These are phyloP conservation scores for Alternaria conjuncta DNA, from an alignment of 2,329 filamentous ascomycete genomes.

Conservation along the genomic window DNA sequence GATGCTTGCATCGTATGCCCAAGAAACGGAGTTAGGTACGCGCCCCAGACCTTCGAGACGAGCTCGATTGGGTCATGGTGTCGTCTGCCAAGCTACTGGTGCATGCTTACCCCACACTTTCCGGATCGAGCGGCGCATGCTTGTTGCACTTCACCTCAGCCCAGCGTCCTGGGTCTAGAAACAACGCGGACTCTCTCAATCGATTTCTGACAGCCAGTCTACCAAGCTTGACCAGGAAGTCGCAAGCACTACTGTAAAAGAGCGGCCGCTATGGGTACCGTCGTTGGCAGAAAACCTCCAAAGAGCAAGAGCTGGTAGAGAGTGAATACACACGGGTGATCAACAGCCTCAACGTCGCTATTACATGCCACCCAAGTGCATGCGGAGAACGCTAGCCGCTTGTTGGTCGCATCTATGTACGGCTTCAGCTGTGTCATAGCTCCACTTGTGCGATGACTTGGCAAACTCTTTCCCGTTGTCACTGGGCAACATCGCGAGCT, in stretches of 20 bases:
- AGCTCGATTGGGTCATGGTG: conserved; percentile 29
- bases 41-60: conserved; percentile 16
- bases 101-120: conserved; percentile 36
- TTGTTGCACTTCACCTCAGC: conserved; percentile 25
- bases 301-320: conserved; percentile 3
- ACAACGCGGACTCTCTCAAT: neutral
- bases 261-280: neutral
- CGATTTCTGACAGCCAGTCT: neutral
- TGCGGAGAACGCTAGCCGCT: conserved; percentile 22
- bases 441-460: conserved; percentile 27
- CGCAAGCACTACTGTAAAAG: neutral
- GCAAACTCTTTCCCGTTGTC: conserved; percentile 16
- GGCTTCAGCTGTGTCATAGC: conserved; percentile 25
- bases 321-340: neutral
- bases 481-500: conserved; percentile 22
- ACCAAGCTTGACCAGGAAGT: neutral
- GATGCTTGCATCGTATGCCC: conserved; percentile 30
- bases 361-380: conserved; percentile 11
- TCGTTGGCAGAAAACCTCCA: neutral
- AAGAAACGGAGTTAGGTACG: conserved; percentile 15
- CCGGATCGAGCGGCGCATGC: conserved; percentile 32
- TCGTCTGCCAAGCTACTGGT: conserved; percentile 37
- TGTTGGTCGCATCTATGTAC: conserved; percentile 18
- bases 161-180: neutral
- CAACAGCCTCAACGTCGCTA: conserved; percentile 20